A percentile compares a stretch with the other conserved stretches of the same genome.
These are phyloP conservation scores for Diplotaxis tenuifolia DNA, from an alignment of 345 rosid species.

Conservation along the genomic window DNA sequence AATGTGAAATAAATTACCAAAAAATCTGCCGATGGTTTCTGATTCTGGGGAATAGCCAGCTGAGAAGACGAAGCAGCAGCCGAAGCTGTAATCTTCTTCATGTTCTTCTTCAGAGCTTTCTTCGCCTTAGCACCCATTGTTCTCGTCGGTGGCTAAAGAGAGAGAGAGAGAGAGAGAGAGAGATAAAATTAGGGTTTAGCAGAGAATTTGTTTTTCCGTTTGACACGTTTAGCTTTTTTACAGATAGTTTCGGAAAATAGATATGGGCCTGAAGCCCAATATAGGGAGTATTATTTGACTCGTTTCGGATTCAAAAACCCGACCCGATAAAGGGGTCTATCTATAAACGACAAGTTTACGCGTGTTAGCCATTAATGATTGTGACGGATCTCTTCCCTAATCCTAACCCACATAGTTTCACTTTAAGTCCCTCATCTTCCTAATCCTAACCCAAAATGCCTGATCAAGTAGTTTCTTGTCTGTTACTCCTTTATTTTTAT, in stretches of 20 bases:
- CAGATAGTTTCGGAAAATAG: not conserved
- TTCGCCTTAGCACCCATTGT: slow-evolving; percentile 70
- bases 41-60: slow-evolving; percentile 27
- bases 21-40: slow-evolving; percentile 58
- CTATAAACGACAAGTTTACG: slow-evolving; percentile 51
- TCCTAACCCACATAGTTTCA: slow-evolving; percentile 23
- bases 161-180: too few relatives aligned
- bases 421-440: slow-evolving; percentile 3
- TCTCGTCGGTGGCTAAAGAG: slow-evolving; percentile 8
- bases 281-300: not conserved
- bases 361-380: slow-evolving; percentile 55
- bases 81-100: slow-evolving; percentile 48
- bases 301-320: slow-evolving; percentile 18
- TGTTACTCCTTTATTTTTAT: not conserved
- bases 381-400: slow-evolving; percentile 34
- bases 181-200: slow-evolving; percentile 23
- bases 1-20: slow-evolving; percentile 44
- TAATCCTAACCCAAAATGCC: not conserved
- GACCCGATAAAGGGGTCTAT: slow-evolving; percentile 5
- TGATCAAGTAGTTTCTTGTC: not conserved
- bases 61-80: slow-evolving; percentile 25
- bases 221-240: not conserved
- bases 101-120: slow-evolving; percentile 60
- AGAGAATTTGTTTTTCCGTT: not conserved
- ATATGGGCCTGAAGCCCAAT: not conserved